Conservation (phyloP, 176 grass and related monocot genomes). For the Cenchrus purpureus region DNA sequence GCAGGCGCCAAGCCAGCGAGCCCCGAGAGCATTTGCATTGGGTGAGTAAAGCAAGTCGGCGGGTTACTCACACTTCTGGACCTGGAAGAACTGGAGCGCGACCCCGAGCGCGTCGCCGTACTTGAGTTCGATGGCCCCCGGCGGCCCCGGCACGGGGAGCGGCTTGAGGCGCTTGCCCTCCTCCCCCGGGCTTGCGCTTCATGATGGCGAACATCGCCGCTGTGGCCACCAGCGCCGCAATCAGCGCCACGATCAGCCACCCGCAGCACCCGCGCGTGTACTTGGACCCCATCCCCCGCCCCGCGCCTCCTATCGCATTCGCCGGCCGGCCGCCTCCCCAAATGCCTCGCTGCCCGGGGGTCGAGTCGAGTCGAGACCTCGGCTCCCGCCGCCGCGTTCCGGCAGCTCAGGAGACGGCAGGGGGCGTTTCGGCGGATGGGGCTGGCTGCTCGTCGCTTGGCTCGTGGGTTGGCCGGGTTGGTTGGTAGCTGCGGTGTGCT, state of each 20-base stretch:
- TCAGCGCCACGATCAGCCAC: constrained; percentile 83
- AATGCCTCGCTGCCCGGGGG: background rate
- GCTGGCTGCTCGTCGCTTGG: background rate
- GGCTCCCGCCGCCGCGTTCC: background rate
- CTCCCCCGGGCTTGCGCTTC: constrained; percentile 56
- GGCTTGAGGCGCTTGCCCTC: constrained; percentile 47
- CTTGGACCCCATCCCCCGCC: constrained; percentile 42
- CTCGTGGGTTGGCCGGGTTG: constrained; percentile 12
- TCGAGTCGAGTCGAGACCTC: background rate
- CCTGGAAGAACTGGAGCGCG: constrained; percentile 95
- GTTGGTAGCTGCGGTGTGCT: constrained; percentile 18
- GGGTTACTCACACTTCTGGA: constrained; percentile 75
- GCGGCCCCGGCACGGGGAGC: constrained; percentile 87
- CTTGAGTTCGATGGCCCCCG: constrained; percentile 81
- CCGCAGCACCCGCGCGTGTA: constrained; percentile 74
- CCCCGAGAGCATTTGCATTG: background rate
- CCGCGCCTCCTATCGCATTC: constrained; percentile 46
- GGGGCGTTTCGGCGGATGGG: background rate
- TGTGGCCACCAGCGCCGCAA: constrained; percentile 77
- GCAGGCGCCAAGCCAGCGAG: background rate
- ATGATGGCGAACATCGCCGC: constrained; percentile 76
- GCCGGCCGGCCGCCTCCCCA: background rate
- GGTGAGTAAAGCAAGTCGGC: background rate
- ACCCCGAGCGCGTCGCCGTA: constrained; percentile 80
- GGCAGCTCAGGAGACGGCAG: background rate